Evolutionary conservation across 129 eudicot genomes (phyloP).

Genomic region (Lactuca saligna): DNA sequence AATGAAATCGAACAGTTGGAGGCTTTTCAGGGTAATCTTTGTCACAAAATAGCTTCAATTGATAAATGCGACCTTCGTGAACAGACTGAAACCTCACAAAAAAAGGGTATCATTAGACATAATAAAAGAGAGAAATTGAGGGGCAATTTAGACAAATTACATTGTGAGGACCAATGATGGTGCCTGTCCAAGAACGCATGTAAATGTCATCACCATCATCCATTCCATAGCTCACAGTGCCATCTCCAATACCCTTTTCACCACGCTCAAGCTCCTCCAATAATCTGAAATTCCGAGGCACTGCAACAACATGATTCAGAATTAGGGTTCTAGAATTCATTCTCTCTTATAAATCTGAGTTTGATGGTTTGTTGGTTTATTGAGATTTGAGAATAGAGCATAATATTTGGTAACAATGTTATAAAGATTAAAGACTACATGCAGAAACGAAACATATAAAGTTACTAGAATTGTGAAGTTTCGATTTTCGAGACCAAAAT

Average conservation of each 20-base stretch:
- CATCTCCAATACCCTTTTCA: conserved; percentile 93
- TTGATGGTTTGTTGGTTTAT: too few species aligned
- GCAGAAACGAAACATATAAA: too few species aligned
- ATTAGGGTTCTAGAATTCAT: neutral
- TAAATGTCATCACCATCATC: conserved; percentile 90
- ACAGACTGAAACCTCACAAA: conserved; percentile 54
- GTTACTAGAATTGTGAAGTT: neutral
- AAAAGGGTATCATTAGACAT: neutral
- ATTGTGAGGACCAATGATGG: conserved; percentile 89
- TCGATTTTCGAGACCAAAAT: neutral
- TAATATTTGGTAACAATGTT: too few species aligned
- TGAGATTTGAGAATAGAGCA: too few species aligned
- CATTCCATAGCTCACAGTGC: conserved; percentile 90
- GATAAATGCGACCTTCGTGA: conserved; percentile 96
- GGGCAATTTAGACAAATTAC: conserved; percentile 29
- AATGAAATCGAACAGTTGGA: conserved; percentile 82
- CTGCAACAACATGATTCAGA: conserved; percentile 35
- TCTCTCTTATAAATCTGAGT: neutral
- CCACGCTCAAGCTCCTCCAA: conserved; percentile 96
- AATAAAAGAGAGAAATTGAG: neutral
- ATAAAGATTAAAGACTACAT: too few species aligned
- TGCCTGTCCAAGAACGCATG: conserved; percentile 96
- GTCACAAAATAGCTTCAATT: conserved; percentile 88
- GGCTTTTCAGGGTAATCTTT: conserved; percentile 96
- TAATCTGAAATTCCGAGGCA: conserved; percentile 83